Evolutionary conservation across 2,329 filamentous ascomycete genomes (phyloP).

Genomic region (Sporothrix variecibatus): DNA sequence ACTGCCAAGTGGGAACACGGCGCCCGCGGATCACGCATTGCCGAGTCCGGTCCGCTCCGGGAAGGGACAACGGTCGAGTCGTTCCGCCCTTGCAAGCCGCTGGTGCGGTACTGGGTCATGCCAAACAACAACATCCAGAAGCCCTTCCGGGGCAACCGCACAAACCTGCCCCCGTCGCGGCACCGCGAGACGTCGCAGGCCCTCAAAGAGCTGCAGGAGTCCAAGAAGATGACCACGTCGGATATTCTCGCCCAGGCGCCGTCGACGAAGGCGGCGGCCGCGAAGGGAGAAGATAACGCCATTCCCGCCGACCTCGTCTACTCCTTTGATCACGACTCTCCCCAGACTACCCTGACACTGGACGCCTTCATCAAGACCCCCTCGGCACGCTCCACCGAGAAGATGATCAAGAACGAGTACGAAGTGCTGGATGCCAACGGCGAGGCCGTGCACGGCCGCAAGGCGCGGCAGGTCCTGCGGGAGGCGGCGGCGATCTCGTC

Average conservation of each 20-base stretch:
- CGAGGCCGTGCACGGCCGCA: conserved; percentile 46
- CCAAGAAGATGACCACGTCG: background rate
- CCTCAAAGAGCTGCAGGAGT: background rate
- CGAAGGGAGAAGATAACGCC: conserved; percentile 21
- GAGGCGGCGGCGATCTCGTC: conserved; percentile 28
- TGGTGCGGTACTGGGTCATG: conserved; percentile 1
- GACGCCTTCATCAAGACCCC: conserved; percentile 39
- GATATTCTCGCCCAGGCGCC: background rate
- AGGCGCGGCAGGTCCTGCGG: conserved; percentile 47
- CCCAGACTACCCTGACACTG: conserved; percentile 44
- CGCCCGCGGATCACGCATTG: conserved; percentile 34
- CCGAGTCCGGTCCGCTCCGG: background rate
- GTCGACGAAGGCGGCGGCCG: background rate
- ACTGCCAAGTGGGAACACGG: conserved; percentile 47
- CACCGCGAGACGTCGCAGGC: conserved; percentile 7
- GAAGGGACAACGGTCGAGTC: background rate
- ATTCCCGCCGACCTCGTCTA: conserved; percentile 44
- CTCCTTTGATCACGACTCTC: conserved; percentile 46
- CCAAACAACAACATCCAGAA: conserved; percentile 5
- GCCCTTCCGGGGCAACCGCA: background rate
- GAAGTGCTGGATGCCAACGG: conserved; percentile 51
- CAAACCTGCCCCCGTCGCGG: background rate
- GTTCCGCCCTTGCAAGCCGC: background rate
- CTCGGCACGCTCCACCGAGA: conserved; percentile 45
- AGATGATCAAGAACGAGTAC: conserved; percentile 49